Conservation (phyloP, 1,139 yeast genomes). For the Yamadazyma buinensis region DNA sequence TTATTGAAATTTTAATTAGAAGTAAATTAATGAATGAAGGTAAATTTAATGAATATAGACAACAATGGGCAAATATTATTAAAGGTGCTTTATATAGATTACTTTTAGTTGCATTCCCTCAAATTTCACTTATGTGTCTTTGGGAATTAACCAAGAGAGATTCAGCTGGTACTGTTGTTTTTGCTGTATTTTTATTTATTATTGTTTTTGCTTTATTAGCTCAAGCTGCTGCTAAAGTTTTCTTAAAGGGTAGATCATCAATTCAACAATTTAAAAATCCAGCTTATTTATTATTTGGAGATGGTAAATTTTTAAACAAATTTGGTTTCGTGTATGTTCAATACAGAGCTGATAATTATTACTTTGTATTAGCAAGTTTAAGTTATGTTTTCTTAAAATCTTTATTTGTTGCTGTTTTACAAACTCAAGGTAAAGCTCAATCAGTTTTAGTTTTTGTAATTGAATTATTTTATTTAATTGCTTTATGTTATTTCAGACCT, state of each 20-base stretch:
- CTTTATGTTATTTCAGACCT: slow-evolving; percentile 71
- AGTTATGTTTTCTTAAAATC: slow-evolving; percentile 70
- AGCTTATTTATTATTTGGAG: slow-evolving; percentile 87
- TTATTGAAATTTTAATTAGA: slow-evolving; percentile 66
- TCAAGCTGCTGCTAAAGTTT: slow-evolving; percentile 73
- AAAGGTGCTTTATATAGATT: slow-evolving; percentile 88
- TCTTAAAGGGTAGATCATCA: slow-evolving; percentile 69
- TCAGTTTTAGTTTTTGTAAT: slow-evolving; percentile 71
- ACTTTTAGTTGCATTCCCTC: slow-evolving; percentile 80
- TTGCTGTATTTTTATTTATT: slow-evolving; percentile 67
- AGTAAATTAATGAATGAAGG: slow-evolving; percentile 58
- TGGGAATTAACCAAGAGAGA: slow-evolving; percentile 88
- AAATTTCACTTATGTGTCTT: slow-evolving; percentile 71
- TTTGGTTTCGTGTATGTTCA: slow-evolving; percentile 94
- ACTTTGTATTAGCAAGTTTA: slow-evolving; percentile 68
- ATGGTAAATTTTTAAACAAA: slow-evolving; percentile 71
- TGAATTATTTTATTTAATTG: slow-evolving; percentile 66
- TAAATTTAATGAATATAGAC: slow-evolving; percentile 73
- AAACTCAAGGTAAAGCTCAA: slow-evolving; percentile 73
- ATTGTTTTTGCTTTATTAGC: slow-evolving; percentile 56
- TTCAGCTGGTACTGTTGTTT: slow-evolving; percentile 76
- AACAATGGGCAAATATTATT: slow-evolving; percentile 73
- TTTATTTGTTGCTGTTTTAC: slow-evolving; percentile 82
- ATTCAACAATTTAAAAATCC: slow-evolving; percentile 77
- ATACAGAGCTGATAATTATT: slow-evolving; percentile 82